Base-by-base conservation (phyloP, 441 rosid species). In the Corymbia calophylla region DNA sequence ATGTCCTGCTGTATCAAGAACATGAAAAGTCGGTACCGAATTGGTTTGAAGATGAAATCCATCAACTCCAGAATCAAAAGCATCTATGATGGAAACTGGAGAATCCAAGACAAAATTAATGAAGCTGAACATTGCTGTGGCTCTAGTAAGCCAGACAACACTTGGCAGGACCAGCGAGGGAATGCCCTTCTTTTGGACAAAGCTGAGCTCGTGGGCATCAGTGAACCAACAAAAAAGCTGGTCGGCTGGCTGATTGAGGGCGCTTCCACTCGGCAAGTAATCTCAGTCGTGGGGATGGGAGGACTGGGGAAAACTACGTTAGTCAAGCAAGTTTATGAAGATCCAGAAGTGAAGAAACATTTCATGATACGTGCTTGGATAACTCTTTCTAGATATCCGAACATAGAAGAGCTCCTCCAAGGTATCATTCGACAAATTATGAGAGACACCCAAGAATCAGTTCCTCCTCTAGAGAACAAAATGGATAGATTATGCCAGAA, bases 1-100 rank as follows among this genome's bases (percentile, higher is more conserved):
- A 81, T 81, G 51, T 81, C 86, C n/a, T 81, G 86, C 53, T 32
- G 86, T 44, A n/a, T 81, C n/a, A 81, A 44, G 86, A 51, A 44
- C 53, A 23, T 81, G 51, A 81, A 81, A 6, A 51, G 11, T 77
- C 51, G 27, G 9, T 77, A 77, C 85, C 44, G 85, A 16, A 35
- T 77, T 31, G 27, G 14, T 21, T 77, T 29, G 5, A 29, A 77
- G 48, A 39, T 77, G 27, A 39, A 77, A 35, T 8, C 32, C 85
- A 77, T 77, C 14, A 48, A 48, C 49, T 39, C 85, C 51, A 77
- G 85, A 77, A 7, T 77, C 25, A 77, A n/a, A 15, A 18, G 17
- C 85, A 35, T 77, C 3, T 39, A 31, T 7, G 85, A 77, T 32
- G 49, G 85, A 31, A 27, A 77, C 49, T 8, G 49, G 48, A 35